phyloP scores from a whole-genome alignment of 805 yeast genomes.

The Yamadazyma sp. region DNA sequence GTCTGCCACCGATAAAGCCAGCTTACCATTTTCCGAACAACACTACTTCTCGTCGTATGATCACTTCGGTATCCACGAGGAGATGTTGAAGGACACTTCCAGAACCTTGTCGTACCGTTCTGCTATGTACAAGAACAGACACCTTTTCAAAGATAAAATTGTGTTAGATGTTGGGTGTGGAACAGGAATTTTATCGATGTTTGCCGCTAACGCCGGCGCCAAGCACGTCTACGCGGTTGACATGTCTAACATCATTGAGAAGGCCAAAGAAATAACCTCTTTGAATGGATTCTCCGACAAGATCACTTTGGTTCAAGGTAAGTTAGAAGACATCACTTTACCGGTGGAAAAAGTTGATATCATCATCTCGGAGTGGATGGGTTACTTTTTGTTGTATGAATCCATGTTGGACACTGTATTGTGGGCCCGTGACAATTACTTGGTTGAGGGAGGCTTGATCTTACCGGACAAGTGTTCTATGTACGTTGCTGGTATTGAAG shows the following conservation, averaged over 20 bases:
- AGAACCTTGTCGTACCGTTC: conserved; percentile 90
- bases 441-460: conserved; percentile 80
- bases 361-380: conserved; percentile 99
- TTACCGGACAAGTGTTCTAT: conserved; percentile 93
- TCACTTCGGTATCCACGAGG: conserved; percentile 97
- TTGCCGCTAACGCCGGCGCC: conserved; percentile 98
- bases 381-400: conserved; percentile 92
- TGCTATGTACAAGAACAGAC: conserved; percentile 87
- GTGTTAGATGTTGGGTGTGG: conserved; percentile 99
- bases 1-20: conserved; percentile 67
- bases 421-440: conserved; percentile 88
- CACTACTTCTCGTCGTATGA: conserved; percentile 95
- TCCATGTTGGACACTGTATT: conserved; percentile 97
- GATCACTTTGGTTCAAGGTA: conserved; percentile 87
- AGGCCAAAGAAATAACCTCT: conserved; percentile 87
- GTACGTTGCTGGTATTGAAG: conserved; percentile 90
- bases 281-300: conserved; percentile 83
- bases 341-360: conserved; percentile 91
- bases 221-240: conserved; percentile 97
- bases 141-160: conserved; percentile 85
- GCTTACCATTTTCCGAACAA: conserved; percentile 75
- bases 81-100: conserved; percentile 94
- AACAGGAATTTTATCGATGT: conserved; percentile 96
- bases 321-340: conserved; percentile 85
- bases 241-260: conserved; percentile 92